phyloP scores from a whole-genome alignment of 305 asterid species.

The Fraxinus nigra region DNA sequence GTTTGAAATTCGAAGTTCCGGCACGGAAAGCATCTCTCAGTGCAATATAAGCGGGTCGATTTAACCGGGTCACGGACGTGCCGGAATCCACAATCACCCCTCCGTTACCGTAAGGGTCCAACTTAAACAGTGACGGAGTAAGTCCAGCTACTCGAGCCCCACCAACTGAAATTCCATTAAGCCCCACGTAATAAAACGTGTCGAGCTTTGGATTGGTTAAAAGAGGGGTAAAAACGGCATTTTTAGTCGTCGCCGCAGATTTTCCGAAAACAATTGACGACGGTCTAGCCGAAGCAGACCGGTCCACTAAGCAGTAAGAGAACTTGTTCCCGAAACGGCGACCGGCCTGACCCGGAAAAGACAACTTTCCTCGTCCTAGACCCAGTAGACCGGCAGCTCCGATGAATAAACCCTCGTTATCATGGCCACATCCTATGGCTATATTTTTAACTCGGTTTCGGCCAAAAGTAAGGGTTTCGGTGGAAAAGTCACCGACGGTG shows the following conservation, averaged over 20 bases:
- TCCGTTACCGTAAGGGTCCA: constrained; percentile 36
- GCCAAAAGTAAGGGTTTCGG: constrained; percentile 44
- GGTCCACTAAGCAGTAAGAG: constrained; percentile 44
- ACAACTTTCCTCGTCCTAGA: constrained; percentile 40
- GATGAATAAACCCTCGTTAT: constrained; percentile 41
- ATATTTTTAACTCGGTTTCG: constrained; percentile 30
- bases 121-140: constrained; percentile 29
- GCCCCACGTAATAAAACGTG: constrained; percentile 42
- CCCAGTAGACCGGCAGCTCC: constrained; percentile 48
- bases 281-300: constrained; percentile 36
- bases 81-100: constrained; percentile 48
- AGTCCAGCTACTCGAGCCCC: constrained; percentile 34
- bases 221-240: constrained; percentile 36
- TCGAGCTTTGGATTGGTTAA: constrained; percentile 33
- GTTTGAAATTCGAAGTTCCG: constrained; percentile 26
- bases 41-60: constrained; percentile 37
- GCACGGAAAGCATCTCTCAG: constrained; percentile 35
- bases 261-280: constrained; percentile 37
- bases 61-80: constrained; percentile 44
- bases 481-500: constrained; percentile 43
- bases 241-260: constrained; percentile 31
- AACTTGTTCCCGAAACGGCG: constrained; percentile 34
- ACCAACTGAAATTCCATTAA: constrained; percentile 41
- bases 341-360: constrained; percentile 41
- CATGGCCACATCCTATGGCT: constrained; percentile 47